These are phyloP conservation scores for Sclerotinia nivalis DNA, from an alignment of 2,329 filamentous ascomycete genomes.

Conservation along the genomic window DNA sequence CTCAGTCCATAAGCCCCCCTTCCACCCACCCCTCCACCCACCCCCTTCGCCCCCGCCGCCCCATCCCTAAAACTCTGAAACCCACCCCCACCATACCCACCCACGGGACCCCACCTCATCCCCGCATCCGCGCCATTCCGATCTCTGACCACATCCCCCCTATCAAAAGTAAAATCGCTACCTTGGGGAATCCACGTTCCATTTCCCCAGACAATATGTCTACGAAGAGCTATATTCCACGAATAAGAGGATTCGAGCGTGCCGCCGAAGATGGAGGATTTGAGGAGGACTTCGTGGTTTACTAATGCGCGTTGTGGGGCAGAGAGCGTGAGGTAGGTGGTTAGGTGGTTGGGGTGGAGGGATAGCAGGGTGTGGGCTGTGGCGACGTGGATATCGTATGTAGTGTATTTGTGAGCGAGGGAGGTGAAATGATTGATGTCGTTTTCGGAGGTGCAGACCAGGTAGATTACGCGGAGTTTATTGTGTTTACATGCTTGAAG, in stretches of 20 bases:
- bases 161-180: conserved; percentile 5
- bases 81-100: conserved; percentile 19
- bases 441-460: background rate
- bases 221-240: conserved; percentile 15
- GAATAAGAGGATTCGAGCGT: conserved; percentile 3
- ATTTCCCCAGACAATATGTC: conserved; percentile 22
- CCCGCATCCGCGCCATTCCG: background rate
- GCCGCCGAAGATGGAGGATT: conserved; percentile 19
- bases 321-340: background rate
- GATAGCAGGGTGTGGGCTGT: background rate
- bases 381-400: conserved; percentile 5
- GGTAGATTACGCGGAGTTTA: conserved; percentile 7
- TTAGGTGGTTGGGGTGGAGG: background rate
- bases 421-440: conserved; percentile 11
- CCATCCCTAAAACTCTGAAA: conserved; percentile 26
- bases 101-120: background rate
- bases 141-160: background rate
- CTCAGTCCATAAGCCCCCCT: conserved; percentile 5
- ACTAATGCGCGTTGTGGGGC: conserved; percentile 1
- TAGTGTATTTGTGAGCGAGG: conserved; percentile 8
- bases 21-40: background rate
- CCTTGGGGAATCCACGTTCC: conserved; percentile 18
- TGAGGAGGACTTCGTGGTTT: conserved; percentile 9
- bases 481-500: conserved; percentile 22
- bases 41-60: background rate